A percentile compares a stretch with the other conserved stretches of the same genome.
phyloP scores from a whole-genome alignment of 352 stramenopile genomes.

The Phytophthora melonis region DNA sequence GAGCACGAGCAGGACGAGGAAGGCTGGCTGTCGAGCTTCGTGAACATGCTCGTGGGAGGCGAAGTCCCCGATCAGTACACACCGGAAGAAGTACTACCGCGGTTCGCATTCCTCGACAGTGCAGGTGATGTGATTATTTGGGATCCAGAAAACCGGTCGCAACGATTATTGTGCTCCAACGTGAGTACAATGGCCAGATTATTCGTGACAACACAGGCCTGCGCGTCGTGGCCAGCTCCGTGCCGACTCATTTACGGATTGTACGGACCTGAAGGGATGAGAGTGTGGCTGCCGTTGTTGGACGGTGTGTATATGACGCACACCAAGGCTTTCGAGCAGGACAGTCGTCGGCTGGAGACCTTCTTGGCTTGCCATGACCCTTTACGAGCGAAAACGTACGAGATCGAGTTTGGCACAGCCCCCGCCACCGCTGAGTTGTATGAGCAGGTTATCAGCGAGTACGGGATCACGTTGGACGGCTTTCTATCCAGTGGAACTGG shows the following conservation, averaged over 20 bases:
- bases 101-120: conserved; percentile 67
- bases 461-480: conserved; percentile 66
- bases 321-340: conserved; percentile 66
- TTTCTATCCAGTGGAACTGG: conserved; percentile 42
- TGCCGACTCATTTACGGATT: conserved; percentile 76
- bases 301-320: conserved; percentile 80
- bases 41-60: conserved; percentile 68
- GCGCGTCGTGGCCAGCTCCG: conserved; percentile 62
- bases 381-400: conserved; percentile 82
- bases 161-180: conserved; percentile 72
- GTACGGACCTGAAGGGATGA: conserved; percentile 79
- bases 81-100: conserved; percentile 72
- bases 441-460: conserved; percentile 77
- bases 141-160: conserved; percentile 78
- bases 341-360: conserved; percentile 56
- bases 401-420: conserved; percentile 81
- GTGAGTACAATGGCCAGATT: conserved; percentile 71
- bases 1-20: conserved; percentile 59
- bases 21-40: conserved; percentile 69
- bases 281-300: conserved; percentile 78
- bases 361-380: conserved; percentile 86
- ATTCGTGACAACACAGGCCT: conserved; percentile 51
- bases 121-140: conserved; percentile 74
- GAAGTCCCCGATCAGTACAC: conserved; percentile 80
- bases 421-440: conserved; percentile 72